Evolutionary conservation across 2,329 filamentous ascomycete genomes (phyloP).

Genomic region (Arthroderma uncinatum): DNA sequence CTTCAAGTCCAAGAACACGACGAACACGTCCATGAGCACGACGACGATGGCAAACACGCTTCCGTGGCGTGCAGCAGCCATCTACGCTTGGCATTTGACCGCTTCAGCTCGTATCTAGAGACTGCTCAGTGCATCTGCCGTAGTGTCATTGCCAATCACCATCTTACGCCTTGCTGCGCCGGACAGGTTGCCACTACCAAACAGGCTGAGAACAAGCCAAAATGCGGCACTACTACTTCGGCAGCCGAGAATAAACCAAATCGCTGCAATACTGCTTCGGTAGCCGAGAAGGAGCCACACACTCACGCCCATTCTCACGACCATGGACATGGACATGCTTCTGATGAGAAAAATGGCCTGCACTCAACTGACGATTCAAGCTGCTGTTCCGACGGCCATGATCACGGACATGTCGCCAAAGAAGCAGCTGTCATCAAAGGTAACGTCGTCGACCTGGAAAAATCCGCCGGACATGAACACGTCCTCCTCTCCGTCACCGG

Average conservation of each 20-base stretch:
- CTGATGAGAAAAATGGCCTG: neutral
- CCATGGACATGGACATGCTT: conserved; percentile 7
- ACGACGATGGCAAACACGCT: conserved; percentile 14
- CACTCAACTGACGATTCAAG: neutral
- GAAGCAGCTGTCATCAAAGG: neutral
- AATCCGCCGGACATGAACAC: conserved; percentile 9
- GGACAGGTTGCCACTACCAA: conserved; percentile 4
- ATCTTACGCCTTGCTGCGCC: neutral
- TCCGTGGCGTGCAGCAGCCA: conserved; percentile 17
- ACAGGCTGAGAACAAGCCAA: conserved; percentile 3
- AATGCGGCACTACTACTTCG: no score
- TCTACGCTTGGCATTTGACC: conserved; percentile 17
- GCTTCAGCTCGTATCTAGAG: conserved; percentile 21
- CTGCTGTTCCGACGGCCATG: conserved; percentile 6
- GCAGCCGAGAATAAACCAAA: no score
- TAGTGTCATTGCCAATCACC: conserved; percentile 14
- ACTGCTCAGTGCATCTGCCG: conserved; percentile 21
- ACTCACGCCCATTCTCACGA: no score
- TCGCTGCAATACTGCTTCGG: no score
- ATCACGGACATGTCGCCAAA: neutral
- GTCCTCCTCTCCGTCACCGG: conserved; percentile 12
- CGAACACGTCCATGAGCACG: conserved; percentile 16
- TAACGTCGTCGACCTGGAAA: conserved; percentile 8
- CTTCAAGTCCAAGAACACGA: neutral
- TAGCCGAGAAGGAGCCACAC: no score